Evolutionary conservation across 1,284 basidiomycete genomes (phyloP).

Genomic region (Earliella scabrosa): DNA sequence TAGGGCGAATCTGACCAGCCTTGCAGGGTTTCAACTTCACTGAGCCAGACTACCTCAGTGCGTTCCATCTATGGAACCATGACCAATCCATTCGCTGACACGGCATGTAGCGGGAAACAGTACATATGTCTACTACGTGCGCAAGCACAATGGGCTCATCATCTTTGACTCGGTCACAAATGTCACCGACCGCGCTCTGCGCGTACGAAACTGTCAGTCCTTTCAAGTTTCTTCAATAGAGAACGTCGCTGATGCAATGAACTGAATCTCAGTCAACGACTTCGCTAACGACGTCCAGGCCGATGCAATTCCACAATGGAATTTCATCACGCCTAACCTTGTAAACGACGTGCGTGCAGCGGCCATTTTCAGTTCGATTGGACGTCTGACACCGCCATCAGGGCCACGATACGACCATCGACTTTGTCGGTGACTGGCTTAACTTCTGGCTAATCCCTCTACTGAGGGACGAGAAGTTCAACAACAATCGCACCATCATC

Average conservation of each 20-base stretch:
- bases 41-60: slow-evolving; percentile 49
- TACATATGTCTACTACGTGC: slow-evolving; percentile 54
- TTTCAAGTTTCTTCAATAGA: neutral
- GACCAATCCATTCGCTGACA: slow-evolving; percentile 19
- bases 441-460: slow-evolving; percentile 58
- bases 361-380: neutral
- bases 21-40: slow-evolving; percentile 42
- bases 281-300: slow-evolving; percentile 57
- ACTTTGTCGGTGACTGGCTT: slow-evolving; percentile 53
- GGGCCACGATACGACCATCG: slow-evolving; percentile 61
- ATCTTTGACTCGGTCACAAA: slow-evolving; percentile 54
- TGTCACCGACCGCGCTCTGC: slow-evolving; percentile 44
- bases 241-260: neutral
- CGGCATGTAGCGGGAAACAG: slow-evolving; percentile 39
- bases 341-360: slow-evolving; percentile 58
- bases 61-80: slow-evolving; percentile 22
- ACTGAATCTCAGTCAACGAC: slow-evolving; percentile 47
- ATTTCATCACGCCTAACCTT: slow-evolving; percentile 70
- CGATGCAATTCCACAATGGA: slow-evolving; percentile 60
- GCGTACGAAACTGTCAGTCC: slow-evolving; percentile 57
- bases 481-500: slow-evolving; percentile 56
- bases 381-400: neutral
- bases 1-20: neutral
- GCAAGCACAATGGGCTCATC: slow-evolving; percentile 66
- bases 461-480: slow-evolving; percentile 50